These are phyloP conservation scores for Entomortierella lignicola DNA, from an alignment of 192 early-diverging fungal genomes.

Conservation along the genomic window DNA sequence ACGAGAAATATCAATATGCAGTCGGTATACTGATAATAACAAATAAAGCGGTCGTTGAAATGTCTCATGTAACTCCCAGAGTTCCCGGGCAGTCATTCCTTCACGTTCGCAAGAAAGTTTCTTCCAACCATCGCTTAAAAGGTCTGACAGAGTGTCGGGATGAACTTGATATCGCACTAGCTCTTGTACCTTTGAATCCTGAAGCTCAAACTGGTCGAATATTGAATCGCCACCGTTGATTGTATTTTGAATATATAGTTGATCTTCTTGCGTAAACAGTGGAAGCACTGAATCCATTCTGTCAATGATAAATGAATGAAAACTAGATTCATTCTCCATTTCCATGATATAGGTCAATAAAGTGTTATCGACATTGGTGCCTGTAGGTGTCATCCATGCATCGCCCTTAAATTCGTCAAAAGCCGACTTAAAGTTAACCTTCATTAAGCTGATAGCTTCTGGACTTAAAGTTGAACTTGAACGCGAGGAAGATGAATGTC, in stretches of 20 bases:
- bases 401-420: neutral
- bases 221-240: neutral
- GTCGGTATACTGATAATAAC: neutral
- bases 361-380: conserved; percentile 1
- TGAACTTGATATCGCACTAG: neutral
- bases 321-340: neutral
- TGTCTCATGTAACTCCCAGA: neutral
- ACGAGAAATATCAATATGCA: neutral
- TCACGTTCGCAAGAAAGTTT: neutral
- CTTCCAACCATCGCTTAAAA: neutral
- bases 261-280: neutral
- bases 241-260: neutral
- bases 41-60: neutral
- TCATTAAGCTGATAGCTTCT: neutral
- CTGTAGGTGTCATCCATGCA: conserved; percentile 1
- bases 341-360: neutral
- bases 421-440: neutral
- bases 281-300: neutral
- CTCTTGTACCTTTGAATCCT: neutral
- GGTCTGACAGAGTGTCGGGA: neutral
- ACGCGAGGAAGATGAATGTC: too few species aligned
- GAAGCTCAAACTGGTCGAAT: neutral
- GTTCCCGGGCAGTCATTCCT: neutral
- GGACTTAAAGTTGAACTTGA: too few species aligned
- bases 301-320: conserved; percentile 10